These are phyloP conservation scores for Calonectria ilicicola DNA, from an alignment of 2,329 filamentous ascomycete species.

Conservation along the genomic window DNA sequence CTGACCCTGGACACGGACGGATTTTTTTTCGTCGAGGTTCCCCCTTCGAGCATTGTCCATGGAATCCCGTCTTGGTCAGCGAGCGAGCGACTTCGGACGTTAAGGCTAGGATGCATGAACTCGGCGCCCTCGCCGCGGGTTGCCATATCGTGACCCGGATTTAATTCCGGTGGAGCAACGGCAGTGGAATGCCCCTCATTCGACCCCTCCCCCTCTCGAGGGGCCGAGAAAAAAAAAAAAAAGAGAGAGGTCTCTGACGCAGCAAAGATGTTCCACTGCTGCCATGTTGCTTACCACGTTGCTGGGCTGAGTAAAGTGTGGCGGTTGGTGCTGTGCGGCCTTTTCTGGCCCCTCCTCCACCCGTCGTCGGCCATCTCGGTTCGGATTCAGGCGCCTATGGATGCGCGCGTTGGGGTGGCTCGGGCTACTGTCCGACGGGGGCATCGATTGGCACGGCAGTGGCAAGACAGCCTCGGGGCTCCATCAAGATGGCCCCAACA, in stretches of 20 bases:
- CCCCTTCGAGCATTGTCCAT: constrained; percentile 23
- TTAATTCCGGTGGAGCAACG: constrained; percentile 37
- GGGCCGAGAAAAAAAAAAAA: constrained; percentile 9
- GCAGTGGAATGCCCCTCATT: constrained; percentile 9
- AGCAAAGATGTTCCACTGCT: background rate
- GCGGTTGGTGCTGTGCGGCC: constrained; percentile 30
- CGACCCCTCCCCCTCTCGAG: constrained; percentile 9
- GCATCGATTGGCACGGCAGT: constrained; percentile 45
- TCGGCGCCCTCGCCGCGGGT: constrained; percentile 39
- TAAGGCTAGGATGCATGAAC: constrained; percentile 35
- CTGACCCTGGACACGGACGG: background rate
- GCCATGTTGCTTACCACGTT: constrained; percentile 10
- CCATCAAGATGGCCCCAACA: constrained; percentile 36
- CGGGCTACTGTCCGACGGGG: constrained; percentile 44
- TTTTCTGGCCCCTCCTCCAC: constrained; percentile 40
- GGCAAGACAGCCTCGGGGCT: constrained; percentile 36
- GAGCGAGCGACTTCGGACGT: constrained; percentile 42
- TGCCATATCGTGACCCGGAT: constrained; percentile 34
- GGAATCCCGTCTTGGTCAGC: constrained; percentile 26
- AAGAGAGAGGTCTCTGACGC: background rate
- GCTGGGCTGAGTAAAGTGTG: constrained; percentile 26
- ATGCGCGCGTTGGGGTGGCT: constrained; percentile 41
- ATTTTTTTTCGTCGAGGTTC: background rate
- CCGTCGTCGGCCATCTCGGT: constrained; percentile 36
- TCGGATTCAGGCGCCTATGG: constrained; percentile 24